phyloP scores from a whole-genome alignment of 306 rosid genomes.

The Prosopis cineraria region DNA sequence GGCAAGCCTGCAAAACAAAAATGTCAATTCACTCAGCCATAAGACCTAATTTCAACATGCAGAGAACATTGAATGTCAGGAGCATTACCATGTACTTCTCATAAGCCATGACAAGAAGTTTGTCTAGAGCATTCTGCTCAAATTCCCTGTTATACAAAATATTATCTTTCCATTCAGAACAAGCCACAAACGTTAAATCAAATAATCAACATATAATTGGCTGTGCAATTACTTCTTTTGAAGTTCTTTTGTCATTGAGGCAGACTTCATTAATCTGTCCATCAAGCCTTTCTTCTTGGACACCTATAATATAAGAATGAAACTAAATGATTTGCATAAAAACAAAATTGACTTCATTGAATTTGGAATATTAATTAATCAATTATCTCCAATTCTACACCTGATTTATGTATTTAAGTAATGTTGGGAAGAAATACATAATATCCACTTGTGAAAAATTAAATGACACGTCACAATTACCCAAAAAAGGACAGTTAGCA shows the following conservation, averaged over 20 bases:
- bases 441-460: constrained; percentile 15
- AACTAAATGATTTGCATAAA: constrained; percentile 25
- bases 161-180: constrained; percentile 30
- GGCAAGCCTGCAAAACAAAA: constrained; percentile 62
- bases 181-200: constrained; percentile 31
- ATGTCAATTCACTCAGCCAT: constrained; percentile 38
- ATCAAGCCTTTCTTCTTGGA: constrained; percentile 71
- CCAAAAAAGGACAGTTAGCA: not conserved
- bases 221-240: constrained; percentile 67
- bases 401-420: constrained; percentile 11
- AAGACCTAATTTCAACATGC: constrained; percentile 14
- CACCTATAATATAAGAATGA: constrained; percentile 50
- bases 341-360: constrained; percentile 24
- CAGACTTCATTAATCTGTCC: constrained; percentile 61
- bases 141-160: constrained; percentile 66
- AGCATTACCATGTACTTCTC: constrained; percentile 82
- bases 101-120: constrained; percentile 77
- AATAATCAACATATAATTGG: constrained; percentile 37
- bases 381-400: constrained; percentile 31
- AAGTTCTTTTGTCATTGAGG: constrained; percentile 57
- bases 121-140: constrained; percentile 80
- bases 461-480: constrained; percentile 25
- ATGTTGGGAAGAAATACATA: not conserved
- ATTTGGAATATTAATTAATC: constrained; percentile 12
- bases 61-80: constrained; percentile 21